Base-by-base conservation (phyloP, 371 early-diverging fungal species). In the Zopfochytrium polystomum region DNA sequence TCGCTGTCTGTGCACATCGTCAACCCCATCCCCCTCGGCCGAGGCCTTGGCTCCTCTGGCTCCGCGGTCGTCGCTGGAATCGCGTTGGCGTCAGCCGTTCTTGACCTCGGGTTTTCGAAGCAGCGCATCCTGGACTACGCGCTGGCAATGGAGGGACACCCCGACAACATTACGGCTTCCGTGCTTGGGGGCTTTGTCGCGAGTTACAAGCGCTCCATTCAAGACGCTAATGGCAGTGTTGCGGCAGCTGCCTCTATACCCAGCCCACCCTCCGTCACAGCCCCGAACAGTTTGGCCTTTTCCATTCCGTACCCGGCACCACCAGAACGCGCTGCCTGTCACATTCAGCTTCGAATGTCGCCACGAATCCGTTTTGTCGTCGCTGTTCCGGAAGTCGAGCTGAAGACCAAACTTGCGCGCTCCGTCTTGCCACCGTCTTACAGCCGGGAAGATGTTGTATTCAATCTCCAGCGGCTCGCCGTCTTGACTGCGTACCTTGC, bases 61-160 rank as follows among this genome's bases (percentile, higher is more conserved):
- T 87, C 96, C 23, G 98, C 98, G 22, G 94, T 95, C 2, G 95
- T 98, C 1, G 93, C 92, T 15, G 98, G 96, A 57, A 90, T 92
- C 2, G 65, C 89, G 27, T 75, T 96, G 30, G 97, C 91, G 29
- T 80, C 92, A 66, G 82, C 81, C 23, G 79, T 87, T 11, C 87
- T 87, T 26, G 70, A 82, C 11, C 76, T 96, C 49, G 70, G 76
- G 1, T 68, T 95, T 60, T 56, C 78, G 18, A 75, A 80, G 52
- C 86, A 89, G 55, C 80, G 89, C 27, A 74, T 95, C 71, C 77
- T 96, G 42, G 93, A 96, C 67, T 93, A 85, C 62, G 86, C 87
- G 57, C 68, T 92, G 60, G 80, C 87, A 79, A 87, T 96, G 27
- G 98, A 98, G 72, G 87, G 91, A 44, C 98, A 98, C 63, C 97